Conservation (phyloP, 306 rosid species). For the Lithocarpus polystachyus region DNA sequence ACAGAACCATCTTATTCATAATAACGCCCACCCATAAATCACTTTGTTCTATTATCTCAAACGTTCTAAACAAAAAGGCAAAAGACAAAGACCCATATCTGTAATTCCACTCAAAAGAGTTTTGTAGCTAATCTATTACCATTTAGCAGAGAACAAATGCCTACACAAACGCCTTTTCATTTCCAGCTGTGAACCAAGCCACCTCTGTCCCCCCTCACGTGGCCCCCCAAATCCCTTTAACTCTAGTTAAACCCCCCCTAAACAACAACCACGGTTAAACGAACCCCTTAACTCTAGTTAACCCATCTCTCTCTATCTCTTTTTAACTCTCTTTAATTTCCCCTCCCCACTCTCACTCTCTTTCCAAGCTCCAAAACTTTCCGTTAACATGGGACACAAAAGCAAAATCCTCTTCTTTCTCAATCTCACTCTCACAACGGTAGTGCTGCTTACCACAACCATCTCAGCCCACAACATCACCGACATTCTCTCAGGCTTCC, state of each 20-base stretch:
- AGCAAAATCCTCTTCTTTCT: slow-evolving; percentile 16
- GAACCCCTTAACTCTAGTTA: slow-evolving; percentile 15
- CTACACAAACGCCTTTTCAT: slow-evolving; percentile 26
- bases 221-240: slow-evolving; percentile 24
- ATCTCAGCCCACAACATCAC: slow-evolving; percentile 90
- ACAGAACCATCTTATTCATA: not conserved
- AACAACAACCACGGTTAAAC: slow-evolving; percentile 30
- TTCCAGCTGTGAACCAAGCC: slow-evolving; percentile 70
- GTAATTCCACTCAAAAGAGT: slow-evolving; percentile 17
- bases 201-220: slow-evolving; percentile 20
- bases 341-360: not conserved
- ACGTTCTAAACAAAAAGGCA: not conserved
- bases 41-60: not conserved
- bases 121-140: not conserved
- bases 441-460: slow-evolving; percentile 13
- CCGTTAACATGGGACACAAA: slow-evolving; percentile 42
- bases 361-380: not conserved
- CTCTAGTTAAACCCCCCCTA: slow-evolving; percentile 32
- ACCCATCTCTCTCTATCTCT: slow-evolving; percentile 7
- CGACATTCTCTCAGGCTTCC: slow-evolving; percentile 55
- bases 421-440: slow-evolving; percentile 4
- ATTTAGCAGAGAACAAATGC: slow-evolving; percentile 29
- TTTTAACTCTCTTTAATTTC: not conserved
- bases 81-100: not conserved
- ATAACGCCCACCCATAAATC: not conserved